Evolutionary conservation across 2,329 filamentous ascomycete species (phyloP), one percentile per base, ranked within the genome.

Genomic region (Arthroderma sp.): DNA sequence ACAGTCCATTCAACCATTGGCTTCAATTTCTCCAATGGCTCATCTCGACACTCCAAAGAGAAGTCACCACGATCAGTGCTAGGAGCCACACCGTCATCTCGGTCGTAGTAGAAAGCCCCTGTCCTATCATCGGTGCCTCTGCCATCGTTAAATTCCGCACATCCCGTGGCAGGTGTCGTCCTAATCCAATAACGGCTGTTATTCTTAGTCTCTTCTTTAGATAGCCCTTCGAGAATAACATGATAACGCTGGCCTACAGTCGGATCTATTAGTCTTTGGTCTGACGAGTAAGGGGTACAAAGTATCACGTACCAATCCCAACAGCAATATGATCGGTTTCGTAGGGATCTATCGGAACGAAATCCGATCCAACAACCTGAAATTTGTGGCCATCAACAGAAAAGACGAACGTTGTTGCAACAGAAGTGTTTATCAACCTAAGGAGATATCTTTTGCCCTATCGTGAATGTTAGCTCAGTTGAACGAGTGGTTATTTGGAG

Each of bases 271-370:
- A 51, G 47, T 43, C 17, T 21, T 7, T 23, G n/a, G n/a, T n/a
- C n/a, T n/a, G n/a, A n/a, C n/a, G n/a, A n/a, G n/a, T n/a, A n/a
- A n/a, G n/a, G n/a, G n/a, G n/a, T n/a, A n/a, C n/a, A n/a, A n/a
- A 51, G 25, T 7, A 33, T 35, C 47, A 59, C 66, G 28, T 57
- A 65, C 76, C 76, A 61, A 78, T 76, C 5, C 68, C 71, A 49
- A 80, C 64, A 25, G 71, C 70, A 2, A 82, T 54, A 19, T 69
- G 70, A 0, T 73, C 71, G 0, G 80, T 76, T 0, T 68, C 68
- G 59, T 78, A 85, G 0, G 82, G 81, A 23, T 72, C 63, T 23
- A 85, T 74, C 1, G 81, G 79, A 0, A 84, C 79, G 2, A 84
- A 68, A 59, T 84, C 83, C n/a, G 68, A 55, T 0, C 76, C 73